Percentiles rank a stretch among this genome's conserved stretches.
Evolutionary conservation across 441 rosid species (phyloP).

Genomic region (Sinapis alba): DNA sequence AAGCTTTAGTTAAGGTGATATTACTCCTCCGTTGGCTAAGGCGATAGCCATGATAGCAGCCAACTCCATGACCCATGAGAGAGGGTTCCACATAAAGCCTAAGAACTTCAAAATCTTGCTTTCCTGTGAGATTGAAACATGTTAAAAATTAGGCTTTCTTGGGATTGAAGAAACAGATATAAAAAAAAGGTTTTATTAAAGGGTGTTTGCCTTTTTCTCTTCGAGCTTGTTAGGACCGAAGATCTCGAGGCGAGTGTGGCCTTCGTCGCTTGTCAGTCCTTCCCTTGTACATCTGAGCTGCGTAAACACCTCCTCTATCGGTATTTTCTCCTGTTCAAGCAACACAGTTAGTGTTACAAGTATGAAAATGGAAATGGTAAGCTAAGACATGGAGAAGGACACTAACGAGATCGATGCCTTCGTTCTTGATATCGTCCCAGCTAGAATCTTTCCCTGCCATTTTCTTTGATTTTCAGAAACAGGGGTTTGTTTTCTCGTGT

Average conservation of each 20-base stretch:
- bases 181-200: not conserved
- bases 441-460: slow-evolving; percentile 50
- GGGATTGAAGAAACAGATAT: slow-evolving; percentile 12
- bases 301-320: slow-evolving; percentile 56
- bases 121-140: slow-evolving; percentile 47
- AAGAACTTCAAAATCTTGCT: slow-evolving; percentile 71
- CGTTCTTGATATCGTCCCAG: slow-evolving; percentile 71
- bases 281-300: slow-evolving; percentile 57
- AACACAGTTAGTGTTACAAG: not conserved
- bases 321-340: slow-evolving; percentile 53
- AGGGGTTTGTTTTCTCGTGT: not conserved
- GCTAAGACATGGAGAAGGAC: not conserved
- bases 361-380: not conserved
- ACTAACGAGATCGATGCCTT: slow-evolving; percentile 60
- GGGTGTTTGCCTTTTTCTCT: slow-evolving; percentile 51
- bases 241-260: slow-evolving; percentile 50
- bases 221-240: slow-evolving; percentile 70
- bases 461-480: slow-evolving; percentile 13
- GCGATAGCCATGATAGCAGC: slow-evolving; percentile 72
- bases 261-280: slow-evolving; percentile 55
- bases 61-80: slow-evolving; percentile 68
- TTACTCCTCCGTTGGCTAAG: slow-evolving; percentile 67
- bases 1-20: not conserved
- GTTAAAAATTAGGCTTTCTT: not conserved
- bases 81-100: slow-evolving; percentile 79